Conservation (phyloP, 2,329 filamentous ascomycete species). For the Blumeriella jaapii region DNA sequence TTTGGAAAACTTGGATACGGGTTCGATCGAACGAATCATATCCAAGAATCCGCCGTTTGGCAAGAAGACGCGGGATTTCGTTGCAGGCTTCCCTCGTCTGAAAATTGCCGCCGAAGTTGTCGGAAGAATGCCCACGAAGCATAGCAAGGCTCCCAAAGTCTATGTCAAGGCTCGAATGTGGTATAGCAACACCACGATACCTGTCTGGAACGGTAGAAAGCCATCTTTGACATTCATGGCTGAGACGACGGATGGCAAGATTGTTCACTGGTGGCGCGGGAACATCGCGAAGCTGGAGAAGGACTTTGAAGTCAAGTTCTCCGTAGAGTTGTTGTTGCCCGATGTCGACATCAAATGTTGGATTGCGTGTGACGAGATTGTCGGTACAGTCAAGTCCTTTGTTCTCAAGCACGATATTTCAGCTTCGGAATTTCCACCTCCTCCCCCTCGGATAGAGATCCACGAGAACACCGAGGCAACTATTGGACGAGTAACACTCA, state of each 20-base stretch:
- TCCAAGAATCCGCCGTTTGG: constrained; percentile 79
- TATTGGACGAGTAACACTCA: background rate
- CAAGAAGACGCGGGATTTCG: constrained; percentile 48
- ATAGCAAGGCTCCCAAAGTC: constrained; percentile 38
- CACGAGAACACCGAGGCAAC: background rate
- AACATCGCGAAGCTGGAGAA: constrained; percentile 55
- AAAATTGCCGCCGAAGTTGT: constrained; percentile 31
- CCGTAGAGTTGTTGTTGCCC: constrained; percentile 39
- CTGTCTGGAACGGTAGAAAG: constrained; percentile 49
- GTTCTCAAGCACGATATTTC: constrained; percentile 26
- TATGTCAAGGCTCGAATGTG: constrained; percentile 56
- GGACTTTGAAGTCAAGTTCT: constrained; percentile 44
- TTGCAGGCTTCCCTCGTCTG: constrained; percentile 58
- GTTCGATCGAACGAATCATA: constrained; percentile 64
- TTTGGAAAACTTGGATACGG: constrained; percentile 54
- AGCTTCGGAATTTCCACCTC: constrained; percentile 25
- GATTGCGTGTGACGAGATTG: constrained; percentile 78
- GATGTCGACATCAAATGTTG: constrained; percentile 53
- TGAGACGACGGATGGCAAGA: constrained; percentile 55
- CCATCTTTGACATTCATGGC: constrained; percentile 65
- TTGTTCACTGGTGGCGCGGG: constrained; percentile 56
- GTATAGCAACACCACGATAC: constrained; percentile 56
- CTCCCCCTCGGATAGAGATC: constrained; percentile 1
- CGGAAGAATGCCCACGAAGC: constrained; percentile 20
- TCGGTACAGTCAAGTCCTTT: constrained; percentile 36